These are phyloP conservation scores for Thinopyrum elongatum DNA, from an alignment of 176 grass and related monocot genomes.

Conservation along the genomic window DNA sequence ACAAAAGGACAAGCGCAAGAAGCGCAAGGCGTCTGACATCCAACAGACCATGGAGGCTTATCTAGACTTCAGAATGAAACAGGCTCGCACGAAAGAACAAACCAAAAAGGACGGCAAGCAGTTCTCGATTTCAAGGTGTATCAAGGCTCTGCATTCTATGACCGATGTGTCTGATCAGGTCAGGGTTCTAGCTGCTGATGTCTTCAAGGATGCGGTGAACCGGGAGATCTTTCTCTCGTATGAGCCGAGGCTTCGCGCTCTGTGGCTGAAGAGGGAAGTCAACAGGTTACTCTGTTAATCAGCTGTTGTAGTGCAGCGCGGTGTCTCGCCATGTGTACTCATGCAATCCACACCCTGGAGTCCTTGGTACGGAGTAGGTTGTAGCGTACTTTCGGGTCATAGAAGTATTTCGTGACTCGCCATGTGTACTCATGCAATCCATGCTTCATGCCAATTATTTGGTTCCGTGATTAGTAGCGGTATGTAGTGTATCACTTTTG, in stretches of 20 bases:
- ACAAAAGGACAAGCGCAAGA: conserved; percentile 36
- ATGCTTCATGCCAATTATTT: neutral
- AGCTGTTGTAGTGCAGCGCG: too few relatives aligned
- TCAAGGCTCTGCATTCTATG: conserved; percentile 38
- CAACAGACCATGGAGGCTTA: conserved; percentile 46
- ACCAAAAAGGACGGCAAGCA: conserved; percentile 16
- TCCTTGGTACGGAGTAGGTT: neutral
- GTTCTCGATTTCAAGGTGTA: conserved; percentile 44
- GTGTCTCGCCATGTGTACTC: neutral
- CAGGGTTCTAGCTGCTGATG: conserved; percentile 46
- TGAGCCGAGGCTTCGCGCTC: conserved; percentile 29
- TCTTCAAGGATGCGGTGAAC: conserved; percentile 49
- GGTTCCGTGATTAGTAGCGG: neutral
- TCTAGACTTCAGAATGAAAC: conserved; percentile 47
- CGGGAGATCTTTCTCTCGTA: conserved; percentile 57
- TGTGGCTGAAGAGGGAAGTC: conserved; percentile 51
- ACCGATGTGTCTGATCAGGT: conserved; percentile 39
- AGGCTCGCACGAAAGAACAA: conserved; percentile 40
- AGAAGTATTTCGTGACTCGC: neutral
- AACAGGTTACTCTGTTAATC: conserved; percentile 25
- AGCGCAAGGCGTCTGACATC: conserved; percentile 40
- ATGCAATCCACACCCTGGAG: neutral
- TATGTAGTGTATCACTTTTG: neutral
- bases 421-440: neutral
- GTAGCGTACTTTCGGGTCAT: neutral